Evolutionary conservation across 1,139 yeast species (phyloP).

Genomic region (Tardiomyces blankii): DNA sequence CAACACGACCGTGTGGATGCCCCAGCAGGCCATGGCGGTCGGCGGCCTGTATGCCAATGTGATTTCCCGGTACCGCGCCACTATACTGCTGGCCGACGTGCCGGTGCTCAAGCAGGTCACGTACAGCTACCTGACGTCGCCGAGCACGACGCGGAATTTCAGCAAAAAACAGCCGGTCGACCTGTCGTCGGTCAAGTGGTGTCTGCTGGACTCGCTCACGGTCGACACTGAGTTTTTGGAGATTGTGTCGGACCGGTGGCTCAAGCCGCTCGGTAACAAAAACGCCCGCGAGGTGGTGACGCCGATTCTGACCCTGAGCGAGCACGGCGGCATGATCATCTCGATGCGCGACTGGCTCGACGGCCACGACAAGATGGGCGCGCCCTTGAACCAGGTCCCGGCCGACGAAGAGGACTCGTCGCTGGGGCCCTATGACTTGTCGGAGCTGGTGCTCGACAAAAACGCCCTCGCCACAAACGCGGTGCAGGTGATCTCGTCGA

Average conservation of each 20-base stretch:
- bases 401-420: conserved; percentile 25
- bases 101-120: conserved; percentile 87
- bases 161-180: conserved; percentile 72
- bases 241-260: conserved; percentile 82
- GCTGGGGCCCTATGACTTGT: conserved; percentile 26
- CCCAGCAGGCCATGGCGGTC: conserved; percentile 59
- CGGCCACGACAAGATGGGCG: conserved; percentile 49
- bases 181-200: conserved; percentile 75
- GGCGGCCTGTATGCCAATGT: conserved; percentile 86
- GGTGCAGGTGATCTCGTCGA: conserved; percentile 56
- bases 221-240: conserved; percentile 93
- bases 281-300: conserved; percentile 71
- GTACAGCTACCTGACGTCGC: conserved; percentile 85
- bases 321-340: conserved; percentile 93
- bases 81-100: conserved; percentile 73
- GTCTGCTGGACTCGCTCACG: conserved; percentile 79
- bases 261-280: conserved; percentile 79
- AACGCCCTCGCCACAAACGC: conserved; percentile 70
- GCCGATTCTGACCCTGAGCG: conserved; percentile 81
- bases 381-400: conserved; percentile 11
- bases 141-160: conserved; percentile 70
- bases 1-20: conserved; percentile 70
- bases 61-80: conserved; percentile 58
- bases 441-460: conserved; percentile 66
- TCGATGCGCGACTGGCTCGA: conserved; percentile 81